A percentile compares a stretch with the other conserved stretches of the same genome.
These are phyloP conservation scores for Rhodotorula sp. DNA, from an alignment of 1,284 basidiomycete genomes.

Conservation along the genomic window DNA sequence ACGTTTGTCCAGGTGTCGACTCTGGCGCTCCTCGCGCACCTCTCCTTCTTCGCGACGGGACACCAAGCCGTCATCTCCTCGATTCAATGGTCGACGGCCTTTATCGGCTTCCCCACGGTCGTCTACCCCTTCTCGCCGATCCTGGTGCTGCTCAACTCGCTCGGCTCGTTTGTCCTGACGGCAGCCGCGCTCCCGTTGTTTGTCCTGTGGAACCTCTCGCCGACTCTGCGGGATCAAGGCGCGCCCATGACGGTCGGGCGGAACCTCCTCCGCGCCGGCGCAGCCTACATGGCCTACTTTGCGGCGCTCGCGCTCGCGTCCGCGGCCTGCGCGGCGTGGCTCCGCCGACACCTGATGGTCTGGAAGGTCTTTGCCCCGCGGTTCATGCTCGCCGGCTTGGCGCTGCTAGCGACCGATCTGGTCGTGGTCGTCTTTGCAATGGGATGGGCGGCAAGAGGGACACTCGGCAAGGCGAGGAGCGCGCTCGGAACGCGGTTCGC, in stretches of 20 bases:
- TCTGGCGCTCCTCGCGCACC: slow-evolving; percentile 69
- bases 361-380: slow-evolving; percentile 98
- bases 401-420: slow-evolving; percentile 26
- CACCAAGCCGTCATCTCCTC: slow-evolving; percentile 87
- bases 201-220: slow-evolving; percentile 85
- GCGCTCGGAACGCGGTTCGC: slow-evolving; percentile 30
- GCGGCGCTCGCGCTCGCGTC: slow-evolving; percentile 65
- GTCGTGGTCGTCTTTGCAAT: slow-evolving; percentile 22
- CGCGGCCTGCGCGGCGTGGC: slow-evolving; percentile 69
- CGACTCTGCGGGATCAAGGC: slow-evolving; percentile 50
- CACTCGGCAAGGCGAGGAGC: slow-evolving; percentile 19
- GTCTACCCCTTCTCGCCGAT: slow-evolving; percentile 73
- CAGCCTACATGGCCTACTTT: slow-evolving; percentile 72
- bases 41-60: slow-evolving; percentile 82
- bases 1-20: slow-evolving; percentile 68
- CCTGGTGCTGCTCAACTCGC: slow-evolving; percentile 77
- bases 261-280: slow-evolving; percentile 55
- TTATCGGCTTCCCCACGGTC: slow-evolving; percentile 68
- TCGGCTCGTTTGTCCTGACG: slow-evolving; percentile 67
- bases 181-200: slow-evolving; percentile 67
- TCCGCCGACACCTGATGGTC: slow-evolving; percentile 92
- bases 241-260: slow-evolving; percentile 46
- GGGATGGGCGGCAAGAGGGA: slow-evolving; percentile 27
- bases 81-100: slow-evolving; percentile 95
- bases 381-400: slow-evolving; percentile 57